Conservation (phyloP, 106 monocot genomes). For the Alisma plantagoaquatica region DNA sequence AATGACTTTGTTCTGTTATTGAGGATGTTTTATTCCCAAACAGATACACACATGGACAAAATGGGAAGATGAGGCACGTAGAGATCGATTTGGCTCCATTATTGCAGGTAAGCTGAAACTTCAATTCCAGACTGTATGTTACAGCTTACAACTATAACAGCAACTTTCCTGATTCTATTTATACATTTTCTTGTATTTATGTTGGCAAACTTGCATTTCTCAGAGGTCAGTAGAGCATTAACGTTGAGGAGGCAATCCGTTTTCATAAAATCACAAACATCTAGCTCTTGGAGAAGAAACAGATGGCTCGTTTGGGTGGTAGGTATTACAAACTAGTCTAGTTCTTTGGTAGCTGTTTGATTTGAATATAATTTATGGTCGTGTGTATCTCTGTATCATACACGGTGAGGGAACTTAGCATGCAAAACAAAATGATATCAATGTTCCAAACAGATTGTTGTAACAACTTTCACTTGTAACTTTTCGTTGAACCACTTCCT, state of each 20-base stretch:
- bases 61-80: constrained; percentile 88
- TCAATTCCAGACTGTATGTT: background rate
- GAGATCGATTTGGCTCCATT: constrained; percentile 41
- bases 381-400: too few species aligned
- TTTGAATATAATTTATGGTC: too few species aligned
- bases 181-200: background rate
- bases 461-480: background rate
- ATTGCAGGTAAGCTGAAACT: constrained; percentile 27
- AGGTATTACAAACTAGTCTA: too few species aligned
- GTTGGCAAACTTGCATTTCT: background rate
- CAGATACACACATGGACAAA: constrained; percentile 89
- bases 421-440: too few species aligned
- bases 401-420: too few species aligned
- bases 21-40: too few species aligned
- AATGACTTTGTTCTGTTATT: too few species aligned
- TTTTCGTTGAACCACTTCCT: background rate
- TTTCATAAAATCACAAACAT: constrained; percentile 44
- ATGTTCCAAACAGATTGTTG: too few species aligned
- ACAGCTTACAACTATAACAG: background rate
- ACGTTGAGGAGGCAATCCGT: constrained; percentile 71
- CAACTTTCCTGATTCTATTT: too few species aligned
- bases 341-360: too few species aligned
- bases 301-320: constrained; percentile 69
- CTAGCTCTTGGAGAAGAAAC: constrained; percentile 52
- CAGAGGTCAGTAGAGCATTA: constrained; percentile 66